Conservation (phyloP, 495 filamentous ascomycete species). For the Talaromyces thailandensis region DNA sequence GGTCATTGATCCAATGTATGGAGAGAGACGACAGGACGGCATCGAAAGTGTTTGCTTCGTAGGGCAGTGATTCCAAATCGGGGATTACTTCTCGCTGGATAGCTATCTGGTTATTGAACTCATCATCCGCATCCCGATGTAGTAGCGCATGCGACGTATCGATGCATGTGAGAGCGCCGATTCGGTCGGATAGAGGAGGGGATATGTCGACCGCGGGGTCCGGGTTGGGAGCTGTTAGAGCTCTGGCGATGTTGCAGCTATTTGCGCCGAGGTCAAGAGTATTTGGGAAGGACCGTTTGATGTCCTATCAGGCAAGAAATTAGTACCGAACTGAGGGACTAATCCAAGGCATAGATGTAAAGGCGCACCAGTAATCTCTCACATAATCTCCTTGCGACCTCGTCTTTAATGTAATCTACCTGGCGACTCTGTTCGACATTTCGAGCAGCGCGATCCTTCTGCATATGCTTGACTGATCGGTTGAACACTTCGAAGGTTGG, state of each 20-base stretch:
- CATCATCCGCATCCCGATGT: slow-evolving; percentile 67
- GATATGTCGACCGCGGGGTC: slow-evolving; percentile 45
- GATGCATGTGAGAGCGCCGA: slow-evolving; percentile 64
- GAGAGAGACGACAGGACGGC: slow-evolving; percentile 78
- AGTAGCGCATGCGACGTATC: slow-evolving; percentile 74
- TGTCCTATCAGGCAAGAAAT: slow-evolving; percentile 49
- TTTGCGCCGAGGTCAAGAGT: slow-evolving; percentile 95
- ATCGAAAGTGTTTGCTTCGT: slow-evolving; percentile 70
- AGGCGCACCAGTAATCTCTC: slow-evolving; percentile 69
- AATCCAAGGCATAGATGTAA: not conserved
- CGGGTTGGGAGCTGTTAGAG: slow-evolving; percentile 59
- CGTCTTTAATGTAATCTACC: slow-evolving; percentile 87
- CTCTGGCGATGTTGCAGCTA: slow-evolving; percentile 84
- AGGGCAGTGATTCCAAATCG: slow-evolving; percentile 65
- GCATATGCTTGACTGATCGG: slow-evolving; percentile 71
- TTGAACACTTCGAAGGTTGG: slow-evolving; percentile 89
- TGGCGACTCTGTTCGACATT: slow-evolving; percentile 63
- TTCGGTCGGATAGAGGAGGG: slow-evolving; percentile 54
- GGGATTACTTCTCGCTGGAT: slow-evolving; percentile 63
- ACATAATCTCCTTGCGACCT: slow-evolving; percentile 75
- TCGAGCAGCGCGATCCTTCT: slow-evolving; percentile 75
- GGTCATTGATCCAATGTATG: slow-evolving; percentile 97
- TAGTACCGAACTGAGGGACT: slow-evolving; percentile 5
- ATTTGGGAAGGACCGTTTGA: slow-evolving; percentile 74
- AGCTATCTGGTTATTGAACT: slow-evolving; percentile 64